Evolutionary conservation across 257 asterid species (phyloP), one percentile per base, ranked within the genome.

Genomic region (Przewalskia tangutica): DNA sequence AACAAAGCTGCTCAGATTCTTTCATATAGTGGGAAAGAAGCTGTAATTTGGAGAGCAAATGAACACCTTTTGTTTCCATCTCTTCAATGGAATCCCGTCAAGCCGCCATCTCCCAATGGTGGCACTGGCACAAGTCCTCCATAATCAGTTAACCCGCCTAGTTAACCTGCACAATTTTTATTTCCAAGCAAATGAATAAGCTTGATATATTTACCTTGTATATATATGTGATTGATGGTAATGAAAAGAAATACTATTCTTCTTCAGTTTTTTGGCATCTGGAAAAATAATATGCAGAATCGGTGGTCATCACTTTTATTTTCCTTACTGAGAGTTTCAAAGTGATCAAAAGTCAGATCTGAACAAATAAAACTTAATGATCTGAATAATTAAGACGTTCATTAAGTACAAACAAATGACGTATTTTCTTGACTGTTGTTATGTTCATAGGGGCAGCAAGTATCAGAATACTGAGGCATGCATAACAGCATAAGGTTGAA

Each of bases 381-480:
- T 10, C 7, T 59, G 7, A 59, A 59, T 1, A 5, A 20, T 60
- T 60, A 18, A 3, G 20, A 18, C 2, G 0, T 59, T 18, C 6
- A 59, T 59, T 20, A 20, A 8, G 0, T 8, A 5, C 36, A 18
- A 8, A 59, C 2, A 18, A 18, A 60, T 20, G 7, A 59, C 1
- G 36, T 11, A 5, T 59, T 59, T 59, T 1, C 4, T 2, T 0
- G 23, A 7, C 10, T 6, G 1, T 17, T 56, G 11, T 56, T 17
- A n/a, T n/a, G n/a, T 54, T 55, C 10, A 17, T 7, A 7, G 4
- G 23, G 16, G 18, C 9, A 55, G 7, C 3, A 5, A 54, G 59
- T 20, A 55, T 16, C 98, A 93, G 85, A 94, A 95, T 81, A 93
- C 97, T 17, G 92, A 88, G 63, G 62, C 17, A 55, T 55, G 20